Evolutionary conservation across 176 grass and related monocot genomes (phyloP).

Genomic region (Triticum turgidum): DNA sequence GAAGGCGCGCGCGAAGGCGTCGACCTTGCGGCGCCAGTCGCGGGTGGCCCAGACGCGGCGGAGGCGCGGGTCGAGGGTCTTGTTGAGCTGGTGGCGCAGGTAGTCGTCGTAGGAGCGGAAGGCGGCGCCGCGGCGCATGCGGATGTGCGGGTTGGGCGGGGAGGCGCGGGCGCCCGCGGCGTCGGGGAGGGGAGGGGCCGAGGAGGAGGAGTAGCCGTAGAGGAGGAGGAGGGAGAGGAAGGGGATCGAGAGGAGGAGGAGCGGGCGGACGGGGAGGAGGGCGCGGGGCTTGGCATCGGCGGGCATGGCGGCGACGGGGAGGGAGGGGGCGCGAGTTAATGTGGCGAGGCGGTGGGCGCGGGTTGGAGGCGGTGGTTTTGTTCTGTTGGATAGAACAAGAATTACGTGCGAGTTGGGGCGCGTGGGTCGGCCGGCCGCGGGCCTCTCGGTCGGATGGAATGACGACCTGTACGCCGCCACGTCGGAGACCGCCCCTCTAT

Average conservation of each 20-base stretch:
- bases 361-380: neutral
- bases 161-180: constrained; percentile 1
- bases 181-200: neutral
- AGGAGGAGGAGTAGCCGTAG: constrained; percentile 20
- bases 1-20: constrained; percentile 67
- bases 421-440: no score
- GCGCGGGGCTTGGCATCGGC: constrained; percentile 27
- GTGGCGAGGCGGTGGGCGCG: neutral
- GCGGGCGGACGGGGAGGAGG: constrained; percentile 11
- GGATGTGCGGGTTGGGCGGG: constrained; percentile 56
- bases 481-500: no score
- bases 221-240: constrained; percentile 44
- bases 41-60: constrained; percentile 85
- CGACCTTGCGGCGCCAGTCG: constrained; percentile 82
- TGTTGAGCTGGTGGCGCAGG: constrained; percentile 87
- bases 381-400: neutral
- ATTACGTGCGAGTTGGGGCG: neutral
- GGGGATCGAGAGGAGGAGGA: constrained; percentile 38
- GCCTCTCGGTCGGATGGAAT: no score
- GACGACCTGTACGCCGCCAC: no score
- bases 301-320: constrained; percentile 34
- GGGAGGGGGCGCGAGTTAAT: neutral
- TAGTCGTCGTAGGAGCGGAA: constrained; percentile 89
- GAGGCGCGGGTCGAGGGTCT: constrained; percentile 87
- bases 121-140: constrained; percentile 53